Base-by-base conservation (phyloP, 1,139 yeast species). In the Geotrichum europaeum region DNA sequence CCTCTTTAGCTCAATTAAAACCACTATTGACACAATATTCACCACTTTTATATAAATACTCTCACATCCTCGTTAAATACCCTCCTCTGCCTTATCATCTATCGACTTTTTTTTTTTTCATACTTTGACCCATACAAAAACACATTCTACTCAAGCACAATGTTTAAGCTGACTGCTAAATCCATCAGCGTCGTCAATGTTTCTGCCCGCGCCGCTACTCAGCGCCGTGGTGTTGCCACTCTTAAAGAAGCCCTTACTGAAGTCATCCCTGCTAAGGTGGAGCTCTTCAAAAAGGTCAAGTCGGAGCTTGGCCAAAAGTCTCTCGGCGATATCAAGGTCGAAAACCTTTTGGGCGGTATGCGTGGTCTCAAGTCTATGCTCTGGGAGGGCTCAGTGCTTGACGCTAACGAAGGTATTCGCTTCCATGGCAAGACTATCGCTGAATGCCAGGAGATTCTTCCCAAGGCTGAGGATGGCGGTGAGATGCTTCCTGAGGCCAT, bases 401-500 rank as follows among this genome's bases (percentile, higher is more conserved):
- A 82, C 64, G 78, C 85, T 18, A 71, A 78, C 55, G 76, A 76
- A 57, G 86, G 86, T 13, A 82, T 82, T 65, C 77, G 79, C 50
- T 82, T 82, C 73, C 84, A 81, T 66, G 84, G 84, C 40, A 71
- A 72, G 63, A 79, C 84, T 36, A 82, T 82, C 66, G 72, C 77
- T 62, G 82, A 82, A 58, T 80, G 84, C 68, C 84, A 80, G 69
- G 64, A 70, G 34, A 60, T 72, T 47, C 69, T 76, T 49, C 84
- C 84, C 53, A 78, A 77, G 64, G 76, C 78, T 32, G 77, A 73
- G 55, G 77, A 74, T 73, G 94, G 95, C 3, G 78, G 78, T 45
- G 75, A 75, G 55, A 74, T 76, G 70, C 73, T 78, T 12, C 97
- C 97, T 70, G 97, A 91, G 79, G 92, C 96, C 69, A 83, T 90